Evolutionary conservation across 2,329 filamentous ascomycete genomes (phyloP).

Genomic region (Colletotrichum sp.): DNA sequence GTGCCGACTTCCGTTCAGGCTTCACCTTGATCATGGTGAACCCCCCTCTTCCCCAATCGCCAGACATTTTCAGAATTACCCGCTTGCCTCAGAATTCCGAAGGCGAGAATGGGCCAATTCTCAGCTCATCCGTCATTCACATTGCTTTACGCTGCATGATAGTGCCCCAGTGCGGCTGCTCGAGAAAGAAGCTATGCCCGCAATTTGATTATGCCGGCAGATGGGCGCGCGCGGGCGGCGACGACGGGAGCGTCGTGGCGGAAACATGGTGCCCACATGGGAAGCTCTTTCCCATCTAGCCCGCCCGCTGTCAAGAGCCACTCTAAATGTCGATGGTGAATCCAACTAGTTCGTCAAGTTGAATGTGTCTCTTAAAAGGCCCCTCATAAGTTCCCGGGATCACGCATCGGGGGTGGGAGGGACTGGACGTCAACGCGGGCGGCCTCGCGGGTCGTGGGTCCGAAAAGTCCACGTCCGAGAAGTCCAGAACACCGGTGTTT

Average conservation of each 20-base stretch:
- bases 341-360: constrained; percentile 10
- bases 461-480: neutral
- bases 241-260: neutral
- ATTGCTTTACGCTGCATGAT: neutral
- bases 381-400: neutral
- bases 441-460: neutral
- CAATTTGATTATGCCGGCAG: neutral
- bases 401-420: neutral
- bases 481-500: neutral
- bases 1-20: neutral
- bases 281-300: neutral
- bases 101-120: neutral
- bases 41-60: neutral
- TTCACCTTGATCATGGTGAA: neutral
- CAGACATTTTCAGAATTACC: neutral
- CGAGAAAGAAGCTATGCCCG: neutral
- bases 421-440: neutral
- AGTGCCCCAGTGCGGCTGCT: neutral
- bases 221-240: neutral
- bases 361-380: neutral
- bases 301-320: neutral
- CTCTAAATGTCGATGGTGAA: neutral
- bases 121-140: neutral
- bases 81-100: neutral
- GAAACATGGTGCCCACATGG: neutral